Evolutionary conservation across 2,329 filamentous ascomycete species (phyloP).

Genomic region (Penicillium sp.): DNA sequence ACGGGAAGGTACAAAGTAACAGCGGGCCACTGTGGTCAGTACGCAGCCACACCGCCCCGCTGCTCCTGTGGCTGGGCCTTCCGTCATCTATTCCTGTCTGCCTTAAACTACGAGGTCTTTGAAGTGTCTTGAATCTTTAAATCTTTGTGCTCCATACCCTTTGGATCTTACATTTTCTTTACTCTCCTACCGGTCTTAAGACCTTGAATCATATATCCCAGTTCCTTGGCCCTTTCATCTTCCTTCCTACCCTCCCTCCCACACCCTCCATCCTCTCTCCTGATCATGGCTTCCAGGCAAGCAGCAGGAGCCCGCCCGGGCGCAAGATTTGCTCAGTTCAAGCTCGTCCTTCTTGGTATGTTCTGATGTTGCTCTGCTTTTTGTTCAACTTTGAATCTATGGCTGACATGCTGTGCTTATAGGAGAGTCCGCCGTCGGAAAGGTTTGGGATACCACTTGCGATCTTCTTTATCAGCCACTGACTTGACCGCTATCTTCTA

Average conservation of each 20-base stretch:
- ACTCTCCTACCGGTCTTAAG: conserved; percentile 5
- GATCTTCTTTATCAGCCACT: conserved; percentile 25
- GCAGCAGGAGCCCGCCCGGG: conserved; percentile 67
- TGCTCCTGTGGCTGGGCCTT: conserved; percentile 35
- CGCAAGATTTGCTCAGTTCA: conserved; percentile 96
- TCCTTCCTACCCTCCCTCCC: conserved; percentile 5
- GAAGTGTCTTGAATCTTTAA: not conserved
- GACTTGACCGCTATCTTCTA: conserved; percentile 47
- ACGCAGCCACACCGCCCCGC: conserved; percentile 28
- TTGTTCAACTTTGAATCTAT: not conserved
- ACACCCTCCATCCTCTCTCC: conserved; percentile 13
- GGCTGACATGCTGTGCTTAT: conserved; percentile 26
- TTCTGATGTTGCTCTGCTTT: conserved; percentile 11
- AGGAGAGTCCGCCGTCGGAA: conserved; percentile 99
- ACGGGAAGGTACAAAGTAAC: conserved; percentile 13
- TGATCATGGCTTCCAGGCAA: conserved; percentile 78
- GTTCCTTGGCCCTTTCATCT: not conserved
- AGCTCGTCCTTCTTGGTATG: conserved; percentile 93
- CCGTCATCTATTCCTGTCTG: conserved; percentile 36
- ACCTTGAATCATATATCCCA: conserved; percentile 1
- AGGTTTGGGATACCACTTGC: conserved; percentile 57
- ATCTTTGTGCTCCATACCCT: conserved; percentile 4
- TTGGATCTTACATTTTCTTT: conserved; percentile 16
- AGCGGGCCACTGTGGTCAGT: conserved; percentile 18
- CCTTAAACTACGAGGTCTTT: conserved; percentile 16